Base-by-base conservation (phyloP, 495 filamentous ascomycete genomes). In the Penicillium simplicissimum region DNA sequence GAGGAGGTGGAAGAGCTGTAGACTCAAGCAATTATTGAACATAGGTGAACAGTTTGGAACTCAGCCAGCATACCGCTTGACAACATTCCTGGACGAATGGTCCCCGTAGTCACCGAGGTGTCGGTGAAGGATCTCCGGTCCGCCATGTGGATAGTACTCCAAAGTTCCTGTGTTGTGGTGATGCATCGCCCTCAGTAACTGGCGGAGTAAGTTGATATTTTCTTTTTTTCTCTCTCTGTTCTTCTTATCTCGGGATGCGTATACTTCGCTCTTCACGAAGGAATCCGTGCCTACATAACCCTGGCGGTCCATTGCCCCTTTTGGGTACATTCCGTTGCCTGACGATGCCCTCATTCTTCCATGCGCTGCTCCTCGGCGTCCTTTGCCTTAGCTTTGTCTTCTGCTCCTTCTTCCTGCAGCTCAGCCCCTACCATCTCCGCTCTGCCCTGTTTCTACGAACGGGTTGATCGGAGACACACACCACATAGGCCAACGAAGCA, bases 161-260 rank as follows among this genome's bases (percentile, higher is more conserved):
- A 71, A 54, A 66, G 78, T 65, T 67, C 81, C 40, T 64, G 71
- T 21, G 74, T 77, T 74, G n/a, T 77, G 75, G 55, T 81, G 75
- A 35, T 85, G 82, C 71, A 88, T 87, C 17, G 88, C 80, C 51
- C 90, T 83, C 62, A 84, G 86, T 36, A 73, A 75, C 35, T 96
- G 91, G 92, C 61, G 78, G 15, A 81, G 77, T 80, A 70, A 53
- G 71, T 47, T 25, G 13, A 52, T 48, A 37, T 38, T 23, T 55
- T 33, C 45, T 6, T 48, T 53, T 45, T n/a, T n/a, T n/a, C 3
- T 6, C 47, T 35, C 21, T 53, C 13, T 52, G 11, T 21, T 21
- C 48, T 56, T 57, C 31, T 8, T n/a, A 10, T 13, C 25, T 51
- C 19, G 19, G 19, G 17, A 23, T 17, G 19, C 11, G 42, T 21